Evolutionary conservation across 257 asterid species (phyloP), one percentile per base, ranked within the genome.

Genomic region (Solanum microdontum): DNA sequence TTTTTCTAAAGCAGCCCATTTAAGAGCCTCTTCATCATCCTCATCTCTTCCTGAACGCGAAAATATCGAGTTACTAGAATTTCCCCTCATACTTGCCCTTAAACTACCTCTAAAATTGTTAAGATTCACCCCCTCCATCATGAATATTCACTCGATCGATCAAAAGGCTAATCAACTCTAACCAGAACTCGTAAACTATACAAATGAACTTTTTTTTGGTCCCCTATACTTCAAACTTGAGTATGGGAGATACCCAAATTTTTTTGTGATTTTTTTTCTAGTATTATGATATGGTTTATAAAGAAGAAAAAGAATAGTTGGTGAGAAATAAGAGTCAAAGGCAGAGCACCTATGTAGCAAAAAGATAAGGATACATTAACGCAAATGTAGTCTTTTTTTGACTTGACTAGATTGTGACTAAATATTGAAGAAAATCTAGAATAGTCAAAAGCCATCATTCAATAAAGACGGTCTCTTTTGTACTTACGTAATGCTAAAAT

Each of bases 11-110:
- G 85, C 85, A 28, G 43, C 85, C 85, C 85, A 80, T 80, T 15
- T 80, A 8, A 80, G 85, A 45, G 85, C 85, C 8, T 80, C 85
- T 28, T 80, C 85, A 80, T 80, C 85, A 80, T 80, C 85, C 8
- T 80, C 85, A 80, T 80, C 85, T 80, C 69, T 17, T 0, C 28
- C 24, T 28, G 85, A 80, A 2, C 40, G 85, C 8, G 69, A 80
- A 80, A 80, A 80, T 80, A 80, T 1, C 24, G 91, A 88, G 9
- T 88, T 64, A 45, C 94, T 93, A 9, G 66, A 45, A 82, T 87
- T 90, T 23, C 77, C 90, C 66, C 94, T 87, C 28, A 89, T 33
- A 15, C 86, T 87, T 24, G 84, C 84, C 82, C 89, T 84, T 26
- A 91, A 45, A 84, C 84, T 40, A 12, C 88, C 88, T 86, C 88